phyloP scores from a whole-genome alignment of 139 green algal species.

The Ettlia oleoabundans region DNA sequence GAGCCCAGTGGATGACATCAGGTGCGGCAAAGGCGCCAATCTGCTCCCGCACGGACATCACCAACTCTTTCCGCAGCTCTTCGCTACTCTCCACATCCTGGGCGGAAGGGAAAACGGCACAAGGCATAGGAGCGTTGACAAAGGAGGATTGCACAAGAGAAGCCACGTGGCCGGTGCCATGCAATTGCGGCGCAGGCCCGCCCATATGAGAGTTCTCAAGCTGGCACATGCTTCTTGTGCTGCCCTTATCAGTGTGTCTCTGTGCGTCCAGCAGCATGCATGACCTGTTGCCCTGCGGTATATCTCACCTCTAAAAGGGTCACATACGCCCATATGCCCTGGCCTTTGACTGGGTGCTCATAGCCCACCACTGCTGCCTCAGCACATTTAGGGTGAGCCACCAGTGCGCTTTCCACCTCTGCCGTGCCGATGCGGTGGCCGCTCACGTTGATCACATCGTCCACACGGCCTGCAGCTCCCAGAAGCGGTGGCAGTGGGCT shows the following conservation, averaged over 20 bases:
- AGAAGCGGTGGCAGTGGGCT: background rate
- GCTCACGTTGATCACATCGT: slow-evolving; percentile 92
- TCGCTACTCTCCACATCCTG: slow-evolving; percentile 47
- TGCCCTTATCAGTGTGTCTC: too few species aligned
- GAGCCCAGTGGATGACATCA: slow-evolving; percentile 95
- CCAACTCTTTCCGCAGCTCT: slow-evolving; percentile 76
- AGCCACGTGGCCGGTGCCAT: too few species aligned
- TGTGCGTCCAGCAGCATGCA: too few species aligned
- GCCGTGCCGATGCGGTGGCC: slow-evolving; percentile 95
- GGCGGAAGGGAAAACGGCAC: too few species aligned
- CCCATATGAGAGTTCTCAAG: too few species aligned
- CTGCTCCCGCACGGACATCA: slow-evolving; percentile 56
- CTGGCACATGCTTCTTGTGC: background rate
- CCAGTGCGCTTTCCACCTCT: slow-evolving; percentile 93
- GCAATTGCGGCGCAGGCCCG: too few species aligned
- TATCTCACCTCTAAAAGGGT: slow-evolving; percentile 71
- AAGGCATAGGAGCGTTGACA: background rate
- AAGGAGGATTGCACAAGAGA: background rate
- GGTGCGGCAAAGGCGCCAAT: slow-evolving; percentile 92
- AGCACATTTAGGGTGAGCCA: slow-evolving; percentile 74
- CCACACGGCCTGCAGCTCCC: slow-evolving; percentile 73
- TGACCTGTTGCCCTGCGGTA: background rate
- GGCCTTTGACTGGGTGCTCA: slow-evolving; percentile 76
- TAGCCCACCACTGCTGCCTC: slow-evolving; percentile 80
- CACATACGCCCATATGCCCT: slow-evolving; percentile 96